A percentile compares a stretch with the other conserved stretches of the same genome.
phyloP scores from a whole-genome alignment of 306 rosid species.

The Casuarina cunninghamiana region DNA sequence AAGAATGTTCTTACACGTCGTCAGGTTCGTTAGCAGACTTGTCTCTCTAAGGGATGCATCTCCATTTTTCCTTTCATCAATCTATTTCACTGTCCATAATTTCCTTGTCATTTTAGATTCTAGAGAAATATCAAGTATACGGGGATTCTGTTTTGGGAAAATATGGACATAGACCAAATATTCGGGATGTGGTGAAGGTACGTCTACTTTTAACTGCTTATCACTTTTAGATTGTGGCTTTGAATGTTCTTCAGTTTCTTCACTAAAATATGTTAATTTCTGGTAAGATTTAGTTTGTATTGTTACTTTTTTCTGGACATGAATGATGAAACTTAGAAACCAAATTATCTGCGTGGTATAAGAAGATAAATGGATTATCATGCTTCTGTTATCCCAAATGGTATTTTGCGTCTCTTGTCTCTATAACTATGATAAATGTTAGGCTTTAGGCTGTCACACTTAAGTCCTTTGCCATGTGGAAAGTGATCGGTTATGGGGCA shows the following conservation, averaged over 20 bases:
- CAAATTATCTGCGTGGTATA: neutral
- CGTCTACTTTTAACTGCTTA: conserved; percentile 14
- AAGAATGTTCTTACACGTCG: conserved; percentile 74
- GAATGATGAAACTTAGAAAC: neutral
- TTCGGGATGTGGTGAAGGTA: conserved; percentile 88
- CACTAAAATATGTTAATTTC: neutral
- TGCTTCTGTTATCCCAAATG: neutral
- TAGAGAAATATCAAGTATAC: conserved; percentile 77
- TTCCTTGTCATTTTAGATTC: conserved; percentile 44
- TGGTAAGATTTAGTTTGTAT: neutral
- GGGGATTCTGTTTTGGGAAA: conserved; percentile 76
- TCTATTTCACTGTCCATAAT: conserved; percentile 1
- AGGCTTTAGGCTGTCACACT: neutral
- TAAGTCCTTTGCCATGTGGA: neutral
- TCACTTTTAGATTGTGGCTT: neutral
- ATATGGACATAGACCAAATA: conserved; percentile 69
- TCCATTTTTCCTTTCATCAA: conserved; percentile 19
- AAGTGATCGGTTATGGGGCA: neutral
- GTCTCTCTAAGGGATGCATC: conserved; percentile 30
- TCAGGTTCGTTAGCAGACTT: conserved; percentile 64
- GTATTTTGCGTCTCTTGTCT: neutral
- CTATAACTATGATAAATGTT: neutral
- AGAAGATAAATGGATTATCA: neutral
- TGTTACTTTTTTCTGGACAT: neutral
- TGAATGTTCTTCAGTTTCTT: neutral